These are phyloP conservation scores for Coemansia sp. DNA, from an alignment of 192 early-diverging fungal genomes.

Conservation along the genomic window DNA sequence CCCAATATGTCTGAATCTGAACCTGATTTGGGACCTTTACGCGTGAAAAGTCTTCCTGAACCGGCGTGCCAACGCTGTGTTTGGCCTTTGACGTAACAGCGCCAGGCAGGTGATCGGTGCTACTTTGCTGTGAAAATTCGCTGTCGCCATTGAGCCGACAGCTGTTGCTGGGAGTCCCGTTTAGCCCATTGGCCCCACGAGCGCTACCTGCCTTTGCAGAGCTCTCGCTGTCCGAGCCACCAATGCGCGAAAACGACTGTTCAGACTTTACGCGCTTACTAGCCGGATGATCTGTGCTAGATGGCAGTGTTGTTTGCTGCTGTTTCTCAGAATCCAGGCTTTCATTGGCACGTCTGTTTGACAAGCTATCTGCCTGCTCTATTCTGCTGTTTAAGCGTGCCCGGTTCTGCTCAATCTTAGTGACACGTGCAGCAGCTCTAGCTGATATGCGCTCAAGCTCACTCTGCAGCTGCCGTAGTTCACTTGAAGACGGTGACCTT, in stretches of 20 bases:
- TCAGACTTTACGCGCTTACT: conserved; percentile 29
- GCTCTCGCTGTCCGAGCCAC: conserved; percentile 39
- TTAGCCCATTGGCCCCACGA: conserved; percentile 1
- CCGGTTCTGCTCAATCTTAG: conserved; percentile 22
- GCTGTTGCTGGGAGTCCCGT: neutral
- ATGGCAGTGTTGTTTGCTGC: neutral
- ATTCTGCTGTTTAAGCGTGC: neutral
- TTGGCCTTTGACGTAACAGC: conserved; percentile 27
- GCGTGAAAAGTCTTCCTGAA: conserved; percentile 63
- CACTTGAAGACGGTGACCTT: conserved; percentile 16
- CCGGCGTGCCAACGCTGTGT: conserved; percentile 41
- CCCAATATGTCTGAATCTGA: conserved; percentile 80
- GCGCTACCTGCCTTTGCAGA: conserved; percentile 19
- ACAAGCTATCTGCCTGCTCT: neutral
- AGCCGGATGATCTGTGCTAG: conserved; percentile 18
- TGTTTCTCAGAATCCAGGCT: neutral
- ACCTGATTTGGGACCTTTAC: conserved; percentile 76
- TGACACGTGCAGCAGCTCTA: conserved; percentile 17
- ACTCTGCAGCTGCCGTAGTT: conserved; percentile 34
- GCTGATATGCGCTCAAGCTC: conserved; percentile 36
- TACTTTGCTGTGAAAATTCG: conserved; percentile 8
- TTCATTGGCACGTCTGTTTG: neutral
- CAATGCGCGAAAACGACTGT: conserved; percentile 4
- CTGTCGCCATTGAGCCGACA: conserved; percentile 3
- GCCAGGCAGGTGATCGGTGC: conserved; percentile 7